These are phyloP conservation scores for Vanderwaltozyma polyspora DNA, from an alignment of 805 yeast species.

Conservation along the genomic window DNA sequence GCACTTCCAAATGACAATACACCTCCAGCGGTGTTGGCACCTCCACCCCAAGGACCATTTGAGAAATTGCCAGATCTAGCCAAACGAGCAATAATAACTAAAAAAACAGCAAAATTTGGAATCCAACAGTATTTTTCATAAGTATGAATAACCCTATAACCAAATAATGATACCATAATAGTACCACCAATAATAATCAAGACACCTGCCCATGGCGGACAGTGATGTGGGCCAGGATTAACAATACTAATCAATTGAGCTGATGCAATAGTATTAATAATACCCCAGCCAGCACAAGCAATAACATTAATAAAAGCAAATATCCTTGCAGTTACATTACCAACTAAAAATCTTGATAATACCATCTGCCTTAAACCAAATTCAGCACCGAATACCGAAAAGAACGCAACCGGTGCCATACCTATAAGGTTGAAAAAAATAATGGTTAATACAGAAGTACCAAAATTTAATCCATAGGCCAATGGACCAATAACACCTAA, in stretches of 20 bases:
- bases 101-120: constrained; percentile 60
- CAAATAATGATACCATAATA: constrained; percentile 68
- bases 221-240: constrained; percentile 37
- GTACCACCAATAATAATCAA: constrained; percentile 58
- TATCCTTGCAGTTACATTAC: constrained; percentile 62
- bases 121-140: constrained; percentile 86
- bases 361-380: constrained; percentile 85
- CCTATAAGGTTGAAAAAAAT: constrained; percentile 70
- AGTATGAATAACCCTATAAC: constrained; percentile 67
- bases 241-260: constrained; percentile 75
- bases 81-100: constrained; percentile 69
- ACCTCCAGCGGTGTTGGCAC: constrained; percentile 60
- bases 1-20: constrained; percentile 78
- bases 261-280: constrained; percentile 80
- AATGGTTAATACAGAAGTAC: constrained; percentile 56
- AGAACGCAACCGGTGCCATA: constrained; percentile 65
- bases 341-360: constrained; percentile 64
- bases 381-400: constrained; percentile 72
- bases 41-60: constrained; percentile 40
- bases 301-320: constrained; percentile 66
- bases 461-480: constrained; percentile 56
- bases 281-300: constrained; percentile 92
- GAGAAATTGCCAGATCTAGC: constrained; percentile 53
- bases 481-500: constrained; percentile 63
- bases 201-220: constrained; percentile 90